These are phyloP conservation scores for Nigrospora sphaerica DNA, from an alignment of 2,329 filamentous ascomycete species.

Conservation along the genomic window DNA sequence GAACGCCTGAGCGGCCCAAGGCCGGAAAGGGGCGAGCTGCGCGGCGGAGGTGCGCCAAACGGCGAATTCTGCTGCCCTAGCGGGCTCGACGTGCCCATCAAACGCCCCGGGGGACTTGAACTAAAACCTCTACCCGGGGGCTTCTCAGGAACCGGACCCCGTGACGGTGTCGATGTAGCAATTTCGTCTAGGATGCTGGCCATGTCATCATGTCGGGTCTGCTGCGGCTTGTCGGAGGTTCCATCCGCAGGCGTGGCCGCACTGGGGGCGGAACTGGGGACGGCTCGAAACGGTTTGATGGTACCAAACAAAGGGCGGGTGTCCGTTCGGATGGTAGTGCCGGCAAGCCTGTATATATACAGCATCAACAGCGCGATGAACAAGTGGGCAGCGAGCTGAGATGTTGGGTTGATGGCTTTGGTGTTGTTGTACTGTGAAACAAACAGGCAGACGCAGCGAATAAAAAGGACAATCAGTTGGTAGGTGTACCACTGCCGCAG, in stretches of 20 bases:
- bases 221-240: background rate
- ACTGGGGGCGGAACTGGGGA: no score
- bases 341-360: conserved; percentile 40
- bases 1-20: conserved; percentile 13
- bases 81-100: background rate
- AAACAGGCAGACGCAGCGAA: conserved; percentile 44
- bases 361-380: conserved; percentile 45
- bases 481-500: conserved; percentile 60
- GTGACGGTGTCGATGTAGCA: background rate
- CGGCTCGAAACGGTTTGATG: background rate
- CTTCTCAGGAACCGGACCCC: background rate
- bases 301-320: conserved; percentile 42
- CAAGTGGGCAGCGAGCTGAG: conserved; percentile 45
- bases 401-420: conserved; percentile 27
- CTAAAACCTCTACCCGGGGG: no score
- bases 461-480: conserved; percentile 50
- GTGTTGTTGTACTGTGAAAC: conserved; percentile 32
- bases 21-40: conserved; percentile 4
- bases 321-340: conserved; percentile 45
- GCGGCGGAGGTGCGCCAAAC: conserved; percentile 5
- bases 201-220: background rate
- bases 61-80: conserved; percentile 2
- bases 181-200: conserved; percentile 20
- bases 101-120: background rate
- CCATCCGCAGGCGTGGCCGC: no score